Percentiles rank a stretch among this genome's conserved stretches.
These are phyloP conservation scores for Aureobasidium sp. DNA, from an alignment of 2,329 filamentous ascomycete genomes.

Conservation along the genomic window DNA sequence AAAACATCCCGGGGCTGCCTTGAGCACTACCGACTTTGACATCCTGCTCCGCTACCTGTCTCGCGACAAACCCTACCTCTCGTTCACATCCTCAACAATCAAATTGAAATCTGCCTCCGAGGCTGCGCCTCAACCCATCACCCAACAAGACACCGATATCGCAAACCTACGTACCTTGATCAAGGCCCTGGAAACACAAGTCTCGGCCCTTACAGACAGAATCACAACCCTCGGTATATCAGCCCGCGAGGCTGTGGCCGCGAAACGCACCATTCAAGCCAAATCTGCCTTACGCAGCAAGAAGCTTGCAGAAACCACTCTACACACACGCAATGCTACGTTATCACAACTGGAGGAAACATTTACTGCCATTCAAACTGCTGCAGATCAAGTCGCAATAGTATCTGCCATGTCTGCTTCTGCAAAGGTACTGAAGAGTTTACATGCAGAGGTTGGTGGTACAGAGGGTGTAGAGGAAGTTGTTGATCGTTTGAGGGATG, in stretches of 20 bases:
- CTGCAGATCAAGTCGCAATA: conserved; percentile 75
- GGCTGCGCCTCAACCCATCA: conserved; percentile 47
- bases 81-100: conserved; percentile 48
- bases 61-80: conserved; percentile 42
- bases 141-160: conserved; percentile 72
- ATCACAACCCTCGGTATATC: conserved; percentile 44
- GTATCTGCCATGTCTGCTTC: conserved; percentile 77
- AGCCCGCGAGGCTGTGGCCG: conserved; percentile 63
- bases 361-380: conserved; percentile 75
- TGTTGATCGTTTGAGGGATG: conserved; percentile 65
- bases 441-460: conserved; percentile 74
- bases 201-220: conserved; percentile 56
- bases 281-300: conserved; percentile 73
- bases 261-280: conserved; percentile 68
- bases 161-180: conserved; percentile 73
- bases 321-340: conserved; percentile 65
- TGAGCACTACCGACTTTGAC: conserved; percentile 37
- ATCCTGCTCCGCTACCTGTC: conserved; percentile 35
- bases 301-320: conserved; percentile 69
- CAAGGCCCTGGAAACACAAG: conserved; percentile 56
- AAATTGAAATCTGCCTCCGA: conserved; percentile 60
- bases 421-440: conserved; percentile 59
- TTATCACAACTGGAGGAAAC: conserved; percentile 78
- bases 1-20: conserved; percentile 23
- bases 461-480: conserved; percentile 68